A percentile compares a stretch with the other conserved stretches of the same genome.
phyloP scores from a whole-genome alignment of 345 rosid genomes.

The Corchorus capsularis region DNA sequence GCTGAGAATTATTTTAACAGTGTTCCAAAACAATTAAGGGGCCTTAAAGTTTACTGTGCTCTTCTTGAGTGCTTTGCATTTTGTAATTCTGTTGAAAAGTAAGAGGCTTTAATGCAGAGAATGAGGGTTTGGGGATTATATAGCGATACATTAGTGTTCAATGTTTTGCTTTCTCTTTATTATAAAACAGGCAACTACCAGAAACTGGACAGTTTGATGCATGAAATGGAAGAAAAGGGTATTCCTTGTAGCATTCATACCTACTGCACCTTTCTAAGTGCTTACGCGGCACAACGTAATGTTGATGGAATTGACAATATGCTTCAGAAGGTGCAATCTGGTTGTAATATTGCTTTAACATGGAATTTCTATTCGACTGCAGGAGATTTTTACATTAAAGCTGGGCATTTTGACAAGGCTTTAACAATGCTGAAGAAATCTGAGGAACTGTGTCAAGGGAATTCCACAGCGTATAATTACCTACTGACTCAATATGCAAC shows the following conservation, averaged over 20 bases:
- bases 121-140: slow-evolving; percentile 42
- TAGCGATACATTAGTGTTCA: slow-evolving; percentile 38
- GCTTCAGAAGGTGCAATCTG: slow-evolving; percentile 47
- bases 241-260: slow-evolving; percentile 37
- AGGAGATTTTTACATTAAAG: slow-evolving; percentile 46
- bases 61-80: slow-evolving; percentile 51
- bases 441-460: slow-evolving; percentile 34
- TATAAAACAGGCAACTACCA: slow-evolving; percentile 32
- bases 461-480: slow-evolving; percentile 28
- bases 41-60: slow-evolving; percentile 43
- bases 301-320: slow-evolving; percentile 56
- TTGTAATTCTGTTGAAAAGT: slow-evolving; percentile 38
- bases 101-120: slow-evolving; percentile 42
- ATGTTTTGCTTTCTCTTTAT: slow-evolving; percentile 57
- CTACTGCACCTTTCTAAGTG: slow-evolving; percentile 45
- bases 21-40: slow-evolving; percentile 29
- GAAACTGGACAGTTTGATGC: slow-evolving; percentile 42
- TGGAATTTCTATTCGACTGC: slow-evolving; percentile 50
- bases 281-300: slow-evolving; percentile 45
- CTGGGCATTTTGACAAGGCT: slow-evolving; percentile 48
- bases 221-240: slow-evolving; percentile 57
- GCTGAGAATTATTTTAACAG: slow-evolving; percentile 46
- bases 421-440: slow-evolving; percentile 46
- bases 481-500: slow-evolving; percentile 36
- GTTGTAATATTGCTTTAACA: slow-evolving; percentile 22